A percentile compares a stretch with the other conserved stretches of the same genome.
These are phyloP conservation scores for Coccomyxa subellipsoidea DNA, from an alignment of 163 green algal species.

Conservation along the genomic window DNA sequence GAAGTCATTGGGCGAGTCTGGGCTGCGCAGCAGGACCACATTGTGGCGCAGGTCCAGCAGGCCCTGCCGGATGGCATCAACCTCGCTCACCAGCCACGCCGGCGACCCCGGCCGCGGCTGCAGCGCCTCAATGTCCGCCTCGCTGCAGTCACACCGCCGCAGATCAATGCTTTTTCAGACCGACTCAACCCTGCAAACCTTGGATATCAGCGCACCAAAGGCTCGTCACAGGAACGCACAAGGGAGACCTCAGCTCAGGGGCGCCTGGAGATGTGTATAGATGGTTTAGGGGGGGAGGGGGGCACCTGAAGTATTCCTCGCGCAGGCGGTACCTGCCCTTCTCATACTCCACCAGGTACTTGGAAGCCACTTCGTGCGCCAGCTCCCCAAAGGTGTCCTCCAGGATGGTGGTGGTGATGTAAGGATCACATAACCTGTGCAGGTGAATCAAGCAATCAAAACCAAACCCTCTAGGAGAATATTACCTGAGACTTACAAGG, in stretches of 20 bases:
- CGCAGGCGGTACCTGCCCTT: constrained; percentile 43
- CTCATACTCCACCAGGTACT: constrained; percentile 53
- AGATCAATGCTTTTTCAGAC: too few species aligned
- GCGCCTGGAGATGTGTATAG: too few species aligned
- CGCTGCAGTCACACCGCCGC: constrained; percentile 14
- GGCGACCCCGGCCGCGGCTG: constrained; percentile 5
- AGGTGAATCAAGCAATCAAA: background rate
- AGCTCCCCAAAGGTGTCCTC: constrained; percentile 49
- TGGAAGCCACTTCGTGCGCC: constrained; percentile 43
- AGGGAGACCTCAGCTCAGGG: too few species aligned
- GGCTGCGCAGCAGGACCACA: constrained; percentile 76
- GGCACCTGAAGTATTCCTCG: constrained; percentile 10
- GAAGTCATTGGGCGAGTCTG: constrained; percentile 60
- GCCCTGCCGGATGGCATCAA: constrained; percentile 46
- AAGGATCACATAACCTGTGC: constrained; percentile 60
- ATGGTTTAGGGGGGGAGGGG: background rate
- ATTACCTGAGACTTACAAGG: background rate
- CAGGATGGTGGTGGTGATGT: constrained; percentile 54
- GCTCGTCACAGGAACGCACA: too few species aligned
- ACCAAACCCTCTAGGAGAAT: too few species aligned
- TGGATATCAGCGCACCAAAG: too few species aligned
- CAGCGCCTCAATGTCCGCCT: constrained; percentile 34
- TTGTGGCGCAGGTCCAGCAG: constrained; percentile 82
- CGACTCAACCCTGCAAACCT: too few species aligned
- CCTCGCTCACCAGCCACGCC: constrained; percentile 53